phyloP scores from a whole-genome alignment of 2,329 filamentous ascomycete genomes.

The Paecilomyces dactylethromorphus region DNA sequence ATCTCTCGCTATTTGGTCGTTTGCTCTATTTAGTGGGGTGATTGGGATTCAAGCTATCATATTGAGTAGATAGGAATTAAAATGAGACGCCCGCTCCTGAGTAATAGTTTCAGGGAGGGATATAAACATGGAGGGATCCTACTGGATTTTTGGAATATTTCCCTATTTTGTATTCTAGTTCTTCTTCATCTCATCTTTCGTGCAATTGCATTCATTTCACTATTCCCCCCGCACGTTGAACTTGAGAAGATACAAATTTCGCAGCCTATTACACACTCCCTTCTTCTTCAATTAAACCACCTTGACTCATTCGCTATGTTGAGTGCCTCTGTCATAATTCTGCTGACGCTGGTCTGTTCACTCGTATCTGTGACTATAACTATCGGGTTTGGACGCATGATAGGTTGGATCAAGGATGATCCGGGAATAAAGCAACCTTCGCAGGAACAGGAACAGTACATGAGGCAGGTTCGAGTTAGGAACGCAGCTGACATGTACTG shows the following conservation, averaged over 20 bases:
- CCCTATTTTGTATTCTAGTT: neutral
- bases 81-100: neutral
- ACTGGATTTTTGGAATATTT: neutral
- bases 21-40: neutral
- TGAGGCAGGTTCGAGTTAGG: neutral
- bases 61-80: neutral
- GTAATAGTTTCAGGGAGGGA: neutral
- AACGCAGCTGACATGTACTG: neutral
- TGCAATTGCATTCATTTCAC: neutral
- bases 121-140: neutral
- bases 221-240: neutral
- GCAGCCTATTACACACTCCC: neutral
- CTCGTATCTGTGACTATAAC: neutral
- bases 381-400: neutral
- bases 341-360: neutral
- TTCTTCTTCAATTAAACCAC: neutral
- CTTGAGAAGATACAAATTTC: neutral
- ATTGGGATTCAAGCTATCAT: neutral
- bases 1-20: neutral
- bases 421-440: neutral
- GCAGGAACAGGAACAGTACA: neutral
- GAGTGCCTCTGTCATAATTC: neutral
- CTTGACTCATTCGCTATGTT: neutral
- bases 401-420: neutral
- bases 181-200: neutral